Percentiles rank a stretch among this genome's conserved stretches.
phyloP scores from a whole-genome alignment of 1,284 basidiomycete genomes.

The Xerocomus nothofagi region DNA sequence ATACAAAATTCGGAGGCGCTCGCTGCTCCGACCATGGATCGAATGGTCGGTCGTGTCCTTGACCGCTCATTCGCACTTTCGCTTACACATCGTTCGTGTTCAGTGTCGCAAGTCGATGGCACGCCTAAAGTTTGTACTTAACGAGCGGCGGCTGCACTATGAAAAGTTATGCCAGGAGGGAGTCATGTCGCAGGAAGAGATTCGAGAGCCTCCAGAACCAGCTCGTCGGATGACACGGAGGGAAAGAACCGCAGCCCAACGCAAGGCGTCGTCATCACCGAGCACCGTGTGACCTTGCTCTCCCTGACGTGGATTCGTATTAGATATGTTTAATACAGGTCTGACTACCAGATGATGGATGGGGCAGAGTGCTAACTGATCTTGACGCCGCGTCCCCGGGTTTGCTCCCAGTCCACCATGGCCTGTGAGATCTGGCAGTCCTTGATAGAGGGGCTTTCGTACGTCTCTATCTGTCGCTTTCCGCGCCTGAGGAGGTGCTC shows the following conservation, averaged over 20 bases:
- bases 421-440: constrained; percentile 70
- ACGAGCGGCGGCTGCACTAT: constrained; percentile 88
- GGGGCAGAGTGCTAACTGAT: constrained; percentile 9
- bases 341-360: neutral
- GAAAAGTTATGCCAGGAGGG: constrained; percentile 56
- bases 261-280: constrained; percentile 6
- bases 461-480: constrained; percentile 62
- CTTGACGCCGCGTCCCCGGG: constrained; percentile 2
- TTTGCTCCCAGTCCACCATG: constrained; percentile 61
- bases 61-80: neutral
- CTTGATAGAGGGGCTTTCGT: constrained; percentile 62
- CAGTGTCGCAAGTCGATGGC: constrained; percentile 97
- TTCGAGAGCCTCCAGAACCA: constrained; percentile 16
- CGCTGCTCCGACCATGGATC: constrained; percentile 37
- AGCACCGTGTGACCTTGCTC: constrained; percentile 9
- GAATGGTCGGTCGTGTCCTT: constrained; percentile 36
- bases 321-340: constrained; percentile 12
- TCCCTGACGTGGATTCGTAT: constrained; percentile 6
- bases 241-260: constrained; percentile 22
- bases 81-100: constrained; percentile 3
- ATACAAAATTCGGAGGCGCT: constrained; percentile 39
- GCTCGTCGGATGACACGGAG: constrained; percentile 25
- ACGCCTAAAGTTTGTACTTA: constrained; percentile 90
- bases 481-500: constrained; percentile 73
- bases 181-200: constrained; percentile 19